Conservation (phyloP, 2,329 filamentous ascomycete species). For the Trichocomaceae sp. region DNA sequence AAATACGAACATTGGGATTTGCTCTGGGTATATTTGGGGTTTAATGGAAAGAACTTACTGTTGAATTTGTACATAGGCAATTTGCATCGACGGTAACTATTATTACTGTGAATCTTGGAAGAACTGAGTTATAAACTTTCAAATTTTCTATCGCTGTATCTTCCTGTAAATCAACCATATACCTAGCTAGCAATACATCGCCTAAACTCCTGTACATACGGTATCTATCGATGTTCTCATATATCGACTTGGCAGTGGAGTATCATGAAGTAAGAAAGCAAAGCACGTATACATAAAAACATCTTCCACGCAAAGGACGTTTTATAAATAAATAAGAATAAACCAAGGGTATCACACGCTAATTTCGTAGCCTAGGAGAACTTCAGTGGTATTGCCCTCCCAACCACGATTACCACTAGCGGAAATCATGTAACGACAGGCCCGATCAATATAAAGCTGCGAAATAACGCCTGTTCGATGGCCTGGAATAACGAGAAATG, state of each 20-base stretch:
- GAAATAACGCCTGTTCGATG: conserved; percentile 84
- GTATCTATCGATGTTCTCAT: too few relatives aligned
- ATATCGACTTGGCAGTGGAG: neutral
- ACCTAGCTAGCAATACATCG: neutral
- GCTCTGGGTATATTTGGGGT: neutral
- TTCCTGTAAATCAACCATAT: neutral
- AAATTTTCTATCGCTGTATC: neutral
- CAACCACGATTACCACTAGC: conserved; percentile 88
- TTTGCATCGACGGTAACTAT: neutral
- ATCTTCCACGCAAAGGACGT: neutral
- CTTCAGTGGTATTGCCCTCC: conserved; percentile 87
- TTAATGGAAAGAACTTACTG: neutral
- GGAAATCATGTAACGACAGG: conserved; percentile 83
- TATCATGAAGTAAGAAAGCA: conserved; percentile 4
- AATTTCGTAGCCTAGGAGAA: conserved; percentile 92
- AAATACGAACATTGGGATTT: neutral
- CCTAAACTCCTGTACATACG: neutral
- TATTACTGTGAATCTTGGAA: neutral
- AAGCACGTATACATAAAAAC: neutral
- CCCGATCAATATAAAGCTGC: conserved; percentile 77
- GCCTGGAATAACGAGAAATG: conserved; percentile 93
- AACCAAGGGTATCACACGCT: conserved; percentile 28
- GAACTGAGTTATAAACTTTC: neutral
- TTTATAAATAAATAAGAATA: neutral
- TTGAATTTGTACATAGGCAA: neutral